phyloP scores from a whole-genome alignment of 2,329 filamentous ascomycete genomes.

The Fusarium sp. region DNA sequence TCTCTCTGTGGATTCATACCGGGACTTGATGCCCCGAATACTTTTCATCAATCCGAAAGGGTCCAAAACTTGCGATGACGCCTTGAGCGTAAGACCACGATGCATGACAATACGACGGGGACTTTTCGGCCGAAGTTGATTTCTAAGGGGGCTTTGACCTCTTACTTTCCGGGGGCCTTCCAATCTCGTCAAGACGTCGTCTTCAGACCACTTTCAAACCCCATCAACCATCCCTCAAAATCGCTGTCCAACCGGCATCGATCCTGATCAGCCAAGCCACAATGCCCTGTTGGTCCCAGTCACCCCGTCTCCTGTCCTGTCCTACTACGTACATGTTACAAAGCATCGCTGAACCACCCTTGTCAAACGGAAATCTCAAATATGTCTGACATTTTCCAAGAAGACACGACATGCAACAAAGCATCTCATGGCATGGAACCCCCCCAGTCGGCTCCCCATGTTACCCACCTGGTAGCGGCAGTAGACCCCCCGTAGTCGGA shows the following conservation, averaged over 20 bases:
- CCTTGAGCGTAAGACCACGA: not conserved
- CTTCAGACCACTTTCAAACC: conserved; percentile 14
- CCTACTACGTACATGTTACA: conserved; percentile 1
- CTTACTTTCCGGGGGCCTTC: conserved; percentile 4
- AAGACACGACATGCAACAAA: not conserved
- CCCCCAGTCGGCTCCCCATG: not conserved
- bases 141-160: conserved; percentile 12
- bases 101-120: not conserved
- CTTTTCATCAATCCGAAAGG: not conserved
- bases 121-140: not conserved
- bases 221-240: not conserved
- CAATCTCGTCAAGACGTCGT: conserved; percentile 11
- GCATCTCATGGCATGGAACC: not conserved
- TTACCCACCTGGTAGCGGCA: conserved; percentile 20
- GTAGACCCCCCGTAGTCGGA: conserved; percentile 34
- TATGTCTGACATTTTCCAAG: conserved; percentile 26
- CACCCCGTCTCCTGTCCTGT: not conserved
- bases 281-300: not conserved
- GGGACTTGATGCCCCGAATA: conserved; percentile 21
- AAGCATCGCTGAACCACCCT: not conserved
- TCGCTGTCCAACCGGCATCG: conserved; percentile 18
- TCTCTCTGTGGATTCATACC: conserved; percentile 14
- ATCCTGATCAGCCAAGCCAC: conserved; percentile 4
- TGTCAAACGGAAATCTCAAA: conserved; percentile 30
- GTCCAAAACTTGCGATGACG: not conserved